Conservation (phyloP, 83 land plant species). For the Thuja plicata region DNA sequence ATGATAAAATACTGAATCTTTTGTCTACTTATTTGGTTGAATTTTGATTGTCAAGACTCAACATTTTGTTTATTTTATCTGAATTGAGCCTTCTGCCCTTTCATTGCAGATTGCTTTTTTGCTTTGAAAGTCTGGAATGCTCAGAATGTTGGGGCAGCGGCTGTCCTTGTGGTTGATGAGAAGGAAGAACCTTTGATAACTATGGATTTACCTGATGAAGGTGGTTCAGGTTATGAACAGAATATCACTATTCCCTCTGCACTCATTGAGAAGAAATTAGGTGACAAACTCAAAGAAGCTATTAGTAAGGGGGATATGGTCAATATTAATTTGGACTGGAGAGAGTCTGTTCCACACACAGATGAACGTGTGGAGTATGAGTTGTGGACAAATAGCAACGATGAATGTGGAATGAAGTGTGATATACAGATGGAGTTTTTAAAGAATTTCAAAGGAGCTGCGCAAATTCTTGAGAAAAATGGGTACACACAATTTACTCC, state of each 20-base stretch:
- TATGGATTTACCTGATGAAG: conserved; percentile 63
- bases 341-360: conserved; percentile 62
- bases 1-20: background rate
- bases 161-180: conserved; percentile 36
- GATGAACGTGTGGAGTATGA: conserved; percentile 64
- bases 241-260: conserved; percentile 76
- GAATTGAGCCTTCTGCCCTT: background rate
- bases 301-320: conserved; percentile 41
- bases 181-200: conserved; percentile 44
- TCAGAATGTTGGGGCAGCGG: conserved; percentile 24
- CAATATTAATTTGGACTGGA: conserved; percentile 57
- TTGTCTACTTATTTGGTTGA: background rate
- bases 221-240: conserved; percentile 28
- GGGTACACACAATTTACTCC: conserved; percentile 63
- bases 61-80: background rate
- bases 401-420: conserved; percentile 60
- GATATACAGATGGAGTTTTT: conserved; percentile 48
- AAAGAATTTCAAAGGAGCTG: conserved; percentile 65
- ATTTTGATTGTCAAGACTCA: background rate
- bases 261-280: conserved; percentile 48
- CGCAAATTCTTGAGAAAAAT: conserved; percentile 58
- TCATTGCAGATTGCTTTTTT: conserved; percentile 30
- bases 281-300: conserved; percentile 39
- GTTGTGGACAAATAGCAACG: conserved; percentile 70
- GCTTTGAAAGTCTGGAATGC: conserved; percentile 41